Percentiles rank a stretch among this genome's conserved stretches.
Conservation (phyloP, 129 eudicot genomes). For the Lactuca saligna region DNA sequence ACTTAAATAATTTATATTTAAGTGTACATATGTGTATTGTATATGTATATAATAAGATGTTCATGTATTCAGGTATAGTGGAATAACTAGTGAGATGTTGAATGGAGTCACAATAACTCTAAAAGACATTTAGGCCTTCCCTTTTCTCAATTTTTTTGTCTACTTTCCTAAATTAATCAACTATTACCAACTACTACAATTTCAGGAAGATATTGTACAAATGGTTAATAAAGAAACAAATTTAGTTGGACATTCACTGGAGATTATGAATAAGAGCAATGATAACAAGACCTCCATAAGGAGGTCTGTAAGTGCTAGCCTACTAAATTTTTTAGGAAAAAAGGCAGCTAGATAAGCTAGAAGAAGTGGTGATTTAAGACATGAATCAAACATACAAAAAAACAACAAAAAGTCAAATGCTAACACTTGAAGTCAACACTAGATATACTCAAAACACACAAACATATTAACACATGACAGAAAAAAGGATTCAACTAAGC, state of each 20-base stretch:
- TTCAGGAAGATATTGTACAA: slow-evolving; percentile 74
- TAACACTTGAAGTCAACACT: too few relatives aligned
- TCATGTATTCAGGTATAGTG: slow-evolving; percentile 69
- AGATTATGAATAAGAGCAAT: slow-evolving; percentile 22
- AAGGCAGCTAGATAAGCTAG: too few relatives aligned
- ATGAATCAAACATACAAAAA: too few relatives aligned
- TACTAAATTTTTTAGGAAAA: too few relatives aligned
- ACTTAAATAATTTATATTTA: not conserved
- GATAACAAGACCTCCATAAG: too few relatives aligned
- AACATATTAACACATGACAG: too few relatives aligned
- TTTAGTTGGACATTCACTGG: slow-evolving; percentile 95
- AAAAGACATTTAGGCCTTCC: slow-evolving; percentile 77
- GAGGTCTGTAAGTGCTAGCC: too few relatives aligned
- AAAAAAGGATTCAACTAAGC: too few relatives aligned
- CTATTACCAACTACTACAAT: not conserved
- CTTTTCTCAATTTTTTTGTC: not conserved
- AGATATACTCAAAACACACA: too few relatives aligned
- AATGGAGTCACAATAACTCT: slow-evolving; percentile 85
- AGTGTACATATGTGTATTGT: not conserved
- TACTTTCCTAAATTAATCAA: not conserved
- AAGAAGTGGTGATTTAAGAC: too few relatives aligned
- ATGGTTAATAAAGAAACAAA: slow-evolving; percentile 76
- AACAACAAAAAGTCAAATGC: too few relatives aligned
- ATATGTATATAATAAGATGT: slow-evolving; percentile 1
- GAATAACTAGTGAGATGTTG: slow-evolving; percentile 89